Evolutionary conservation across 768 basidiomycete species (phyloP).

Genomic region (Plicaturopsis crispa): DNA sequence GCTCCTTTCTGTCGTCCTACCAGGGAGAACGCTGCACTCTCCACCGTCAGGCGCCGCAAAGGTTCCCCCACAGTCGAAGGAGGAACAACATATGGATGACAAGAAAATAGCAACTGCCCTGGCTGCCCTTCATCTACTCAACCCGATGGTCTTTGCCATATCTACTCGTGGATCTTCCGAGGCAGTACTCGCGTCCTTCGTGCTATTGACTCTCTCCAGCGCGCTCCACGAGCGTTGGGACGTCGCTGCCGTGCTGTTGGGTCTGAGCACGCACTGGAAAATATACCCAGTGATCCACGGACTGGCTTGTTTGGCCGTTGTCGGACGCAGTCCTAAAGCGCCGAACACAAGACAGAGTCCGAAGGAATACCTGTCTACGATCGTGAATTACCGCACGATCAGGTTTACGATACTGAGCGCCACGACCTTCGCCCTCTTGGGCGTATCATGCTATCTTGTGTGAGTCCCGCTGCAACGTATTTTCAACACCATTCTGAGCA

Average conservation of each 20-base stretch:
- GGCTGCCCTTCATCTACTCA: conserved; percentile 73
- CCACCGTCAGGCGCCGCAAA: conserved; percentile 5
- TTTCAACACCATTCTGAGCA: conserved; percentile 1
- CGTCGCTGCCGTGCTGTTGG: conserved; percentile 63
- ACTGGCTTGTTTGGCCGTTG: conserved; percentile 58
- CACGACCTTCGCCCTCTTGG: conserved; percentile 57
- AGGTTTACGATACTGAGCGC: conserved; percentile 68
- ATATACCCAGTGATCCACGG: conserved; percentile 94
- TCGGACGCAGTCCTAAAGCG: conserved; percentile 21
- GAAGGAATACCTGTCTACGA: conserved; percentile 25
- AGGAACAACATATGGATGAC: background rate
- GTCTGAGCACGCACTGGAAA: conserved; percentile 91
- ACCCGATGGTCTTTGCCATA: conserved; percentile 92
- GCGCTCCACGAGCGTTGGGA: conserved; percentile 55
- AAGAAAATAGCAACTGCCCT: conserved; percentile 43
- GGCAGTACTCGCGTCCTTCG: conserved; percentile 72
- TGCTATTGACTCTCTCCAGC: conserved; percentile 60
- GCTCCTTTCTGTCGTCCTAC: conserved; percentile 43
- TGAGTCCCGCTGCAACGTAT: conserved; percentile 31
- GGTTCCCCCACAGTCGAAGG: background rate
- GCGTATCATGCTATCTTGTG: conserved; percentile 65
- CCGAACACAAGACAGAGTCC: conserved; percentile 18
- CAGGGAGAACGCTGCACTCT: conserved; percentile 4
- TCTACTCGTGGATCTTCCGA: conserved; percentile 97
- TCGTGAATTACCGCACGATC: conserved; percentile 45